phyloP scores from a whole-genome alignment of 768 basidiomycete genomes.

The Pulveroboletus sp. region DNA sequence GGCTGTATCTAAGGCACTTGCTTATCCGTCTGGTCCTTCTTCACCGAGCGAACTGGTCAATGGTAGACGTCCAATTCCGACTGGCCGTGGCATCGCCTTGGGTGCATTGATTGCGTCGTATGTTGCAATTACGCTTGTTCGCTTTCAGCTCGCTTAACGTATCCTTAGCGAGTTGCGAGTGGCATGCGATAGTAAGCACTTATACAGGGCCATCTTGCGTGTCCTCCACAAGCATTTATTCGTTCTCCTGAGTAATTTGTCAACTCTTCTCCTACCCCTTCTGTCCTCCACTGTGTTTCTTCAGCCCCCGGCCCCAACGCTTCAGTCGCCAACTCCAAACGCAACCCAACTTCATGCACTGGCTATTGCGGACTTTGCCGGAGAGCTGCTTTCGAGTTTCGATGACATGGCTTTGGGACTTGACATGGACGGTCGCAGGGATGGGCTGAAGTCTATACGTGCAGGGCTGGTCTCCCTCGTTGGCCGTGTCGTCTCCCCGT shows the following conservation, averaged over 20 bases:
- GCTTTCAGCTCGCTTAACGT: conserved; percentile 11
- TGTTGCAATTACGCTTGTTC: conserved; percentile 27
- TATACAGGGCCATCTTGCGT: conserved; percentile 66
- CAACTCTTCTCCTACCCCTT: conserved; percentile 60
- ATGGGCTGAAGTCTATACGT: conserved; percentile 65
- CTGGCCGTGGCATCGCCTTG: conserved; percentile 62
- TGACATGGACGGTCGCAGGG: conserved; percentile 57
- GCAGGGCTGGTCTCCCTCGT: conserved; percentile 67
- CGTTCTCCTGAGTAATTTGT: conserved; percentile 66
- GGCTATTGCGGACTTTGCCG: conserved; percentile 62
- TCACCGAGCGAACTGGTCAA: conserved; percentile 48
- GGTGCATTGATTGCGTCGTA: conserved; percentile 69
- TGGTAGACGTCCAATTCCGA: conserved; percentile 70
- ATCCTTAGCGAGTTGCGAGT: conserved; percentile 61
- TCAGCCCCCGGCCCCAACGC: conserved; percentile 44
- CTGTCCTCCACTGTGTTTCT: conserved; percentile 62
- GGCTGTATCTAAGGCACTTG: conserved; percentile 71
- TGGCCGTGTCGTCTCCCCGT: conserved; percentile 59
- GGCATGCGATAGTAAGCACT: conserved; percentile 55
- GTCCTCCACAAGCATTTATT: conserved; percentile 74
- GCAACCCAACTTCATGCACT: conserved; percentile 69
- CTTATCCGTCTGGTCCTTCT: conserved; percentile 56
- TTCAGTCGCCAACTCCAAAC: conserved; percentile 51
- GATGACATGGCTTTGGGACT: conserved; percentile 60
- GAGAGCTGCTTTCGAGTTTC: conserved; percentile 67